Evolutionary conservation across 2,329 filamentous ascomycete genomes (phyloP), one percentile per base, ranked within the genome.

Genomic region (Beauveria medogensis): DNA sequence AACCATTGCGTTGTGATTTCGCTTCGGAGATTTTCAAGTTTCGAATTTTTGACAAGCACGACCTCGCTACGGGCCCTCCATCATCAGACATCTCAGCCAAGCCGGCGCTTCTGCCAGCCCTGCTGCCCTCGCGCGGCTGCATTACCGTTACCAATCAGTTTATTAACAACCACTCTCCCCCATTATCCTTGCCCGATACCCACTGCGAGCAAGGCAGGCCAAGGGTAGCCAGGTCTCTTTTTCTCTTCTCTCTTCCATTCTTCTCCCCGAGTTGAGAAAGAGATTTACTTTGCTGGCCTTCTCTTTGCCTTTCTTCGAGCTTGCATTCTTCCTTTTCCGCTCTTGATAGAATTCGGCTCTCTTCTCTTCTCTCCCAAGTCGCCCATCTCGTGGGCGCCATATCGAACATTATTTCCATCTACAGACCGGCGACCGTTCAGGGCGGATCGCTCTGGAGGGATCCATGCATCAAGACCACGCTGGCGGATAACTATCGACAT

Each of bases 361-460:
- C 41, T 18, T 30, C 30, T 46, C 16, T 37, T 22, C 22, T 24
- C 24, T 16, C 24, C 26, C 46, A 73, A 71, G 72, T 74, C 79
- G 80, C 80, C 81, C 79, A 74, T 71, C 43, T 48, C 74, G 79
- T 80, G 81, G 55, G 81, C 79, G 75, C 75, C 74, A 69, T 72
- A 70, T 71, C 75, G 73, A 79, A 78, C 78, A 83, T 82, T 80
- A 77, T 83, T 75, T 81, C 82, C 72, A 78, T 83, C 71, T 82
- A 82, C 78, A 81, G 74, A 75, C 80, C 82, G 79, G 83, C 82
- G 82, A 80, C 82, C 85, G 85, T 86, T 84, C 84, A 86, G 86
- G 83, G 86, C 85, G 85, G 79, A 77, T 82, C 81, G 86, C 85
- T 89, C 86, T 89, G 86, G 86, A 85, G 84, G 84, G 82, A 84